Conservation (phyloP, 2,329 filamentous ascomycete species). For the Colletotrichum eleusines region DNA sequence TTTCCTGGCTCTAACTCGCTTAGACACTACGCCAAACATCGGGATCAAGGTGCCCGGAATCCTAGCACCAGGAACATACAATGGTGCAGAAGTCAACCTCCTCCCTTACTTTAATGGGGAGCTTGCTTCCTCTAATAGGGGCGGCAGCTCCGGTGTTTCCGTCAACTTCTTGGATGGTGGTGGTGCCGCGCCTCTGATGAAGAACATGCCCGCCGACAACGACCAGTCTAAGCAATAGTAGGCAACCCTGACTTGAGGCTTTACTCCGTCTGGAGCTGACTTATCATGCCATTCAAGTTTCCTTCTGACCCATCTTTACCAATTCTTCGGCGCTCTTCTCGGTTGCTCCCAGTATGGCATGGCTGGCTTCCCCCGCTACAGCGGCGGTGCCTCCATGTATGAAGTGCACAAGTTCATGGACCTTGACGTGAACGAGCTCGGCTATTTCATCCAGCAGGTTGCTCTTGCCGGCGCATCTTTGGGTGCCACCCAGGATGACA, state of each 20-base stretch:
- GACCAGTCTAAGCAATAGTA: slow-evolving; percentile 68
- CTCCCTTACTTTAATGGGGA: slow-evolving; percentile 70
- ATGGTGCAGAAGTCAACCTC: slow-evolving; percentile 67
- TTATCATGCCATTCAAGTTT: slow-evolving; percentile 51
- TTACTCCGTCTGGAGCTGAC: not conserved
- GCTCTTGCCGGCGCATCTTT: slow-evolving; percentile 68
- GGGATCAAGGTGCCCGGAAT: slow-evolving; percentile 68
- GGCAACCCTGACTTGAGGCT: slow-evolving; percentile 38
- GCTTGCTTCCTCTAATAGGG: slow-evolving; percentile 65
- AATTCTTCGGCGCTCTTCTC: slow-evolving; percentile 70
- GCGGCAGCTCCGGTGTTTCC: slow-evolving; percentile 57
- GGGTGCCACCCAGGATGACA: slow-evolving; percentile 67
- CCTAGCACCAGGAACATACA: slow-evolving; percentile 61
- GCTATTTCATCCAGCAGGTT: slow-evolving; percentile 72
- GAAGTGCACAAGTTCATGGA: slow-evolving; percentile 71
- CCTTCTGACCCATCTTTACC: slow-evolving; percentile 71
- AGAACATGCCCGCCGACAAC: slow-evolving; percentile 66
- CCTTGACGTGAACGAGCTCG: slow-evolving; percentile 62
- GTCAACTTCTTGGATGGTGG: slow-evolving; percentile 74
- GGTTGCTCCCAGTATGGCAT: slow-evolving; percentile 65
- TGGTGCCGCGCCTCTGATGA: slow-evolving; percentile 65
- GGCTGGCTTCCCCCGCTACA: slow-evolving; percentile 63
- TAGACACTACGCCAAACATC: slow-evolving; percentile 66
- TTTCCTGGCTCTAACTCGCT: not conserved
- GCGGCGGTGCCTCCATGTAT: slow-evolving; percentile 60